Evolutionary conservation across 1,284 basidiomycete genomes (phyloP).

Genomic region (Cutaneotrichosporon sp.): DNA sequence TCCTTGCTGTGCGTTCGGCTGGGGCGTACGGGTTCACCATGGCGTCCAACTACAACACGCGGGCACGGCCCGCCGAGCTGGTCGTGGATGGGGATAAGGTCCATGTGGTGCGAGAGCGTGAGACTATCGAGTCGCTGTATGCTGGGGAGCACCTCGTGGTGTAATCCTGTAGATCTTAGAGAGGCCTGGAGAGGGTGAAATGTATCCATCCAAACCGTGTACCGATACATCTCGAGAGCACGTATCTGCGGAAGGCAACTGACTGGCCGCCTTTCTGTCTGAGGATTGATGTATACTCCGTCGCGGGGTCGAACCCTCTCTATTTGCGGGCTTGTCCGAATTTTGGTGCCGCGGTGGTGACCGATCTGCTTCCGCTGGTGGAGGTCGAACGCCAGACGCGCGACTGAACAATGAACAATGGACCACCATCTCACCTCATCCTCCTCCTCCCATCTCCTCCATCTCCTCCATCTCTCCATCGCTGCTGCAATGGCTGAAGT

Average conservation of each 20-base stretch:
- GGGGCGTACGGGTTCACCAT: conserved; percentile 17
- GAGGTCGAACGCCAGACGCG: background rate
- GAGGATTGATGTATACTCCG: no score
- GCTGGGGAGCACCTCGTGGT: background rate
- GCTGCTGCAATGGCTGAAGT: conserved; percentile 1
- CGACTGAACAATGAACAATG: background rate
- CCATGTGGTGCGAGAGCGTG: conserved; percentile 14
- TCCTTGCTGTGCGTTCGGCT: conserved; percentile 10
- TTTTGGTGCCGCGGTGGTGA: background rate
- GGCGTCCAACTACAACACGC: conserved; percentile 19
- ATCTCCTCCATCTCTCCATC: no score
- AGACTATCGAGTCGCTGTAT: conserved; percentile 15
- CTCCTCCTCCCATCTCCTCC: background rate
- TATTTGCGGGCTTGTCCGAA: no score
- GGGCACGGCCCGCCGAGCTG: conserved; percentile 16
- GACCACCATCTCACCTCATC: background rate
- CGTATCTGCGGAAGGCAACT: no score
- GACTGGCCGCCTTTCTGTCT: no score
- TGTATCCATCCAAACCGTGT: no score
- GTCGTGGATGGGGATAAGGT: conserved; percentile 12
- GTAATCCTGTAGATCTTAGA: background rate
- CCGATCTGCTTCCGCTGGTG: no score
- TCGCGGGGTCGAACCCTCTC: no score
- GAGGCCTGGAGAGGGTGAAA: no score
- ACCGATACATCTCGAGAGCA: no score